phyloP scores from a whole-genome alignment of 2,329 filamentous ascomycete species.

The Sporothrix humicola region DNA sequence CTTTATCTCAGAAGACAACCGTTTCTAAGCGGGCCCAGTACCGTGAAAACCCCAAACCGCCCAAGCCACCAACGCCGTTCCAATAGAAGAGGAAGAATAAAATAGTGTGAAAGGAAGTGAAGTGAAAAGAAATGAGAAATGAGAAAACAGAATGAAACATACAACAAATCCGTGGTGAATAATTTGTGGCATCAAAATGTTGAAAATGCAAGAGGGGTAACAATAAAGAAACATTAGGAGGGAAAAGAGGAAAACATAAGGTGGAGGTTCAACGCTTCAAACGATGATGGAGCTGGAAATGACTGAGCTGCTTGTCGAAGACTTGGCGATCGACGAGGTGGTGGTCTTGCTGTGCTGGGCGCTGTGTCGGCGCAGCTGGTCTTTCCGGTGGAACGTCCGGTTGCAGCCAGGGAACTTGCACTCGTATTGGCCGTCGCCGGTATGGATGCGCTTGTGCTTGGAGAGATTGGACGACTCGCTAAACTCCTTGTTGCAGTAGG shows the following conservation, averaged over 20 bases:
- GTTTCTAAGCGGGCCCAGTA: too few relatives aligned
- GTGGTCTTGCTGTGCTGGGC: slow-evolving; percentile 45
- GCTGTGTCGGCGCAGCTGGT: slow-evolving; percentile 64
- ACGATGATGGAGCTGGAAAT: neutral
- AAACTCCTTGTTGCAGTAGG: slow-evolving; percentile 64
- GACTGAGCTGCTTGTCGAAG: neutral
- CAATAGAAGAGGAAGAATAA: neutral
- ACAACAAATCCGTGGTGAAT: neutral
- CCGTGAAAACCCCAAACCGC: neutral
- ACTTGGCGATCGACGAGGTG: slow-evolving; percentile 12
- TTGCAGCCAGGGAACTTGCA: slow-evolving; percentile 57
- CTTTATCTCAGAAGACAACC: too few relatives aligned
- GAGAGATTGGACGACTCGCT: slow-evolving; percentile 70
- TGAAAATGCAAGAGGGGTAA: too few relatives aligned
- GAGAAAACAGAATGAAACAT: neutral
- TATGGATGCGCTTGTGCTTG: slow-evolving; percentile 68
- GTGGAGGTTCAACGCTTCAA: neutral
- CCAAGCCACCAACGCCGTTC: neutral
- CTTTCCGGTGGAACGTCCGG: slow-evolving; percentile 63
- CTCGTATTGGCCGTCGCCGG: slow-evolving; percentile 56
- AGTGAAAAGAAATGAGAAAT: neutral
- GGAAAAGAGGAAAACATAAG: neutral
- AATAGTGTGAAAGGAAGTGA: neutral
- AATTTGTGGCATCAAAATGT: neutral
- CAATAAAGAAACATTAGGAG: neutral